Conservation (phyloP, 176 grass and related monocot genomes). For the Triticum aestivum region DNA sequence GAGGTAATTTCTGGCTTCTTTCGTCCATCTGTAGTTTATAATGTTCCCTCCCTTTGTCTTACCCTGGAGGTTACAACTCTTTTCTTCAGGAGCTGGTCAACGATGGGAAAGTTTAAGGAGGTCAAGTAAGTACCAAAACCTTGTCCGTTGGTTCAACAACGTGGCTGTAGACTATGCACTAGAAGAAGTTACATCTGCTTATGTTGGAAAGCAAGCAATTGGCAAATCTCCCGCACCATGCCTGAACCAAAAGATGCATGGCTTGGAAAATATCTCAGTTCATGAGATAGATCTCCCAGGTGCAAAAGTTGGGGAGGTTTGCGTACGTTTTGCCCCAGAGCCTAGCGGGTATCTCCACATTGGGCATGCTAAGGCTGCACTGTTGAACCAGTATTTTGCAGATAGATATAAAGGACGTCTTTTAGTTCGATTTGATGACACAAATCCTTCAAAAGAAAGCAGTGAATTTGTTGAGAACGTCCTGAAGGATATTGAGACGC, state of each 20-base stretch:
- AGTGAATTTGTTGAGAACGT: constrained; percentile 77
- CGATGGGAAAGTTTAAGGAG: constrained; percentile 92
- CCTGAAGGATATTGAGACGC: constrained; percentile 70
- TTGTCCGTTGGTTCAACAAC: constrained; percentile 75
- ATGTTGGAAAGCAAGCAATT: constrained; percentile 80
- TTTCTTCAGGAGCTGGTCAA: constrained; percentile 62
- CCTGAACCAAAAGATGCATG: constrained; percentile 40
- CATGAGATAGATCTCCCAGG: constrained; percentile 82
- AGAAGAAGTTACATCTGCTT: constrained; percentile 64
- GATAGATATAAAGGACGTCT: constrained; percentile 70
- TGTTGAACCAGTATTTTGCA: constrained; percentile 91
- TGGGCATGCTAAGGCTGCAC: constrained; percentile 82
- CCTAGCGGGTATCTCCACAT: constrained; percentile 90
- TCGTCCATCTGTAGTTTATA: not conserved
- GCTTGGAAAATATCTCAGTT: constrained; percentile 29
- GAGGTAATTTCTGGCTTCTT: constrained; percentile 47
- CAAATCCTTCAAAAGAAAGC: constrained; percentile 94
- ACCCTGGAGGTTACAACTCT: constrained; percentile 11
- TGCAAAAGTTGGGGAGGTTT: constrained; percentile 77
- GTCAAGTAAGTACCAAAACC: constrained; percentile 78
- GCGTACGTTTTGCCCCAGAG: constrained; percentile 84
- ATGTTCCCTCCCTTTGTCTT: constrained; percentile 9
- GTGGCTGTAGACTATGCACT: constrained; percentile 47
- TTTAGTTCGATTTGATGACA: constrained; percentile 87
- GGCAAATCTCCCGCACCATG: constrained; percentile 68